These are phyloP conservation scores for Fusarium nanum DNA, from an alignment of 2,329 filamentous ascomycete genomes.

Conservation along the genomic window DNA sequence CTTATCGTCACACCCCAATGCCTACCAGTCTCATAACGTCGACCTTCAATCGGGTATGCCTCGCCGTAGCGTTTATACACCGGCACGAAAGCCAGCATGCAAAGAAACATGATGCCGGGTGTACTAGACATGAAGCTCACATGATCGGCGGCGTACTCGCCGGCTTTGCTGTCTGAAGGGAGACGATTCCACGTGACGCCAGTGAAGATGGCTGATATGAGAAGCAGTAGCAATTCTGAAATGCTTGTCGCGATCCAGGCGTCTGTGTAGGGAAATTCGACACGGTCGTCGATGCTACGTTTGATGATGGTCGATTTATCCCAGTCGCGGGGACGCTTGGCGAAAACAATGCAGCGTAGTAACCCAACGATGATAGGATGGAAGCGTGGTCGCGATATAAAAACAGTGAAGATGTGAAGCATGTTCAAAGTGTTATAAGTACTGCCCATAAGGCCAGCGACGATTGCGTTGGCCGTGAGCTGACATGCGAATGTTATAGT, in stretches of 20 bases:
- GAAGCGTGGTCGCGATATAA: conserved; percentile 39
- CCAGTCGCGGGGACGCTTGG: conserved; percentile 14
- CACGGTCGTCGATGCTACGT: conserved; percentile 30
- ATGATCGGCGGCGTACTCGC: conserved; percentile 33
- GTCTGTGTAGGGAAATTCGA: conserved; percentile 44
- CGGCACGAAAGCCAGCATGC: conserved; percentile 35
- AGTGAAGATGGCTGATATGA: conserved; percentile 41
- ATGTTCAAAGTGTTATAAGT: conserved; percentile 39
- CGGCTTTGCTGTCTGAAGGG: neutral
- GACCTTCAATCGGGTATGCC: conserved; percentile 39
- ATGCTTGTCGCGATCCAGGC: conserved; percentile 36
- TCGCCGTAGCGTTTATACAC: conserved; percentile 41
- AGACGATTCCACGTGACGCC: conserved; percentile 44
- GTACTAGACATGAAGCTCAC: conserved; percentile 38
- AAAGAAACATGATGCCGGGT: conserved; percentile 36
- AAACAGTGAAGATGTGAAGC: conserved; percentile 41
- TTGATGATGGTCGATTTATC: conserved; percentile 40
- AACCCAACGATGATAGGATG: conserved; percentile 35
- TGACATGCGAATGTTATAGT: conserved; percentile 29
- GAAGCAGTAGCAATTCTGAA: conserved; percentile 34
- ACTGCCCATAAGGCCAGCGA: conserved; percentile 37
- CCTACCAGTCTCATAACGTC: conserved; percentile 34
- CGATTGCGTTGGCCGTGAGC: conserved; percentile 36
- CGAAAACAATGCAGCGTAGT: conserved; percentile 34
- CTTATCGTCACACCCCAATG: conserved; percentile 38